Percentiles rank a stretch among this genome's conserved stretches.
Evolutionary conservation across 371 early-diverging fungal species (phyloP).

Genomic region (Mucor sp.): DNA sequence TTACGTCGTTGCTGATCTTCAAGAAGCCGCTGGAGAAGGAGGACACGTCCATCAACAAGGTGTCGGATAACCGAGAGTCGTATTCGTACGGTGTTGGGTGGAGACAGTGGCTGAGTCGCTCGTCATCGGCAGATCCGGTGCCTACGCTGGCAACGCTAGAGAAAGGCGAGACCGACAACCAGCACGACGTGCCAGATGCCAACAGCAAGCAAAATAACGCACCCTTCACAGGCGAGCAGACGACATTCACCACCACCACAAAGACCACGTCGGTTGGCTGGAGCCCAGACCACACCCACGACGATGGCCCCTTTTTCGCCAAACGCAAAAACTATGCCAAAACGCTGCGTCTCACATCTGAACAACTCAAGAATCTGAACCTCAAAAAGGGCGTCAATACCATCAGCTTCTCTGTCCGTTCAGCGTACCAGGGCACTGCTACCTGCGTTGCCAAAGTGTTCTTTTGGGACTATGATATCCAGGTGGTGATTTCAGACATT

Average conservation of each 20-base stretch:
- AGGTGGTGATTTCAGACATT: slow-evolving; percentile 98
- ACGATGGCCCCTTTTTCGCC: neutral
- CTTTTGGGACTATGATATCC: slow-evolving; percentile 84
- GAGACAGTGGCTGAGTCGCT: slow-evolving; percentile 56
- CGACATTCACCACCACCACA: slow-evolving; percentile 46
- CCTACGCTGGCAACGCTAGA: neutral
- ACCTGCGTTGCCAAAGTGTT: slow-evolving; percentile 85
- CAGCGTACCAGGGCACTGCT: slow-evolving; percentile 77
- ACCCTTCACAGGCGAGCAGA: slow-evolving; percentile 14
- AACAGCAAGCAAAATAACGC: neutral
- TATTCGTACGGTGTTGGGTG: slow-evolving; percentile 45
- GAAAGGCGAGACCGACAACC: slow-evolving; percentile 5
- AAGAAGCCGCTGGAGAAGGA: slow-evolving; percentile 25
- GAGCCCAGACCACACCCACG: slow-evolving; percentile 31
- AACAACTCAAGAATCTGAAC: slow-evolving; percentile 82
- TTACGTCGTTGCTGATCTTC: slow-evolving; percentile 56
- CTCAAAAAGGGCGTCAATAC: slow-evolving; percentile 91
- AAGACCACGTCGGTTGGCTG: slow-evolving; percentile 48
- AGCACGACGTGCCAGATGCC: neutral
- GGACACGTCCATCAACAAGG: neutral
- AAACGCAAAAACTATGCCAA: slow-evolving; percentile 75
- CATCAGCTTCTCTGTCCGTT: slow-evolving; percentile 85
- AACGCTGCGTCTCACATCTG: slow-evolving; percentile 88
- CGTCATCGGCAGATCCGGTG: slow-evolving; percentile 31
- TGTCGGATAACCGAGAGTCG: slow-evolving; percentile 38